Percentiles rank a stretch among this genome's conserved stretches.
Conservation (phyloP, 305 asterid genomes). For the Rubia peregrina region DNA sequence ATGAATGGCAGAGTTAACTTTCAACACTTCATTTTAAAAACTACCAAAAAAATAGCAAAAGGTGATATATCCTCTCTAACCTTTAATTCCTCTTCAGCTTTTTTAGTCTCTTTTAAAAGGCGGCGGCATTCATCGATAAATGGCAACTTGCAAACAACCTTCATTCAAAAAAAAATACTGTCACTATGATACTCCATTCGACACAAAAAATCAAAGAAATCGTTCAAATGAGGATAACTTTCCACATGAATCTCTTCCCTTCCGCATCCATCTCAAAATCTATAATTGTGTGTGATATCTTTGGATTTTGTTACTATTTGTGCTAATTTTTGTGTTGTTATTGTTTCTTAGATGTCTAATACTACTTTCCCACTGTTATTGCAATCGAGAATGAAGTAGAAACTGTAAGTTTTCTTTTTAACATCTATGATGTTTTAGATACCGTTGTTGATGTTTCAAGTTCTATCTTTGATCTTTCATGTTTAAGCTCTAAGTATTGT, state of each 20-base stretch:
- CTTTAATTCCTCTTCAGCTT: slow-evolving; percentile 29
- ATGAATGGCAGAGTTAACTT: background rate
- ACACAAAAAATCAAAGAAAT: background rate
- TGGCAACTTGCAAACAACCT: slow-evolving; percentile 42
- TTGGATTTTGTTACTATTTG: too few species aligned
- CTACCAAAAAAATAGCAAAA: background rate
- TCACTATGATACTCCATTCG: background rate
- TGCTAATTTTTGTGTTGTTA: too few species aligned
- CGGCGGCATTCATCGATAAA: slow-evolving; percentile 50
- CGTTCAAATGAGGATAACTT: slow-evolving; percentile 22
- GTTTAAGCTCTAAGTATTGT: too few species aligned
- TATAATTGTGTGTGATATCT: too few species aligned
- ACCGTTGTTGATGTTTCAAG: too few species aligned
- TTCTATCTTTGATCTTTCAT: too few species aligned
- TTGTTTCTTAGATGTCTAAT: too few species aligned
- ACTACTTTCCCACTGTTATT: too few species aligned
- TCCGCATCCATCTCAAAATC: slow-evolving; percentile 48
- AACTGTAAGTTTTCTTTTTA: too few species aligned
- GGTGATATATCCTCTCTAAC: slow-evolving; percentile 14
- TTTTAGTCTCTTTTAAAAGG: slow-evolving; percentile 36
- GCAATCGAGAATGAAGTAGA: too few species aligned
- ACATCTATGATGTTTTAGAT: too few species aligned
- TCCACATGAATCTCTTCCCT: slow-evolving; percentile 28
- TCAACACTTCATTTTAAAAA: background rate
- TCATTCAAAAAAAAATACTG: background rate